Base-by-base conservation (phyloP, 106 monocot genomes). In the Dendrobium officinale region DNA sequence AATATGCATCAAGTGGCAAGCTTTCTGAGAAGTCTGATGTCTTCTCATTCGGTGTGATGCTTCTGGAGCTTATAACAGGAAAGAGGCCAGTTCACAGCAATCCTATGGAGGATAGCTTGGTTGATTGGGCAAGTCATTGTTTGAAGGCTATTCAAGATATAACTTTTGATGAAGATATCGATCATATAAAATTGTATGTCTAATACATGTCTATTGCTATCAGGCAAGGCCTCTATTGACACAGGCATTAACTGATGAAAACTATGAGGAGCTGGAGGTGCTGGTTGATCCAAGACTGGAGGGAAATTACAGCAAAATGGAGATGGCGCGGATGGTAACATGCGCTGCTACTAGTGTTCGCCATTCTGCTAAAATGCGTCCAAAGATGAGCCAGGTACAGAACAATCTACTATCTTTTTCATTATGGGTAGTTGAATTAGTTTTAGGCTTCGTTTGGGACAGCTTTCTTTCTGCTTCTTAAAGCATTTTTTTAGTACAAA, bases 1-100 rank as follows among this genome's bases (percentile, higher is more conserved):
- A 95, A 79, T 95, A 95, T 79, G 95, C 95, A 10, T 89, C 95
- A 45, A 95, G 87, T 24, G 95, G 95, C 26, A 95, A 95, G 89
- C 86, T 95, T 22, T 85, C 92, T 0, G 95, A 95, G 64, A 95
- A 93, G 72, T 95, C 95, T 11, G 95, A 95, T 76, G 92, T 95
- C 20, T 95, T 95, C 92, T 95, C 95, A 2, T 95, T 83, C 29
- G 95, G 95, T 13, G 91, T 92, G 2, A 91, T 95, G 95, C 91
- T 95, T 66, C 88, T 95, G 42, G 95, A 95, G 86, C 86, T 95
- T 24, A 91, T 95, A 68, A 92, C 92, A 42, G 95, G 95, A 49
- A 86, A 86, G 26, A 72, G 83, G 44, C 95, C 95, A 33, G 85
- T 95, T 15, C 91, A 95, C 45, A 79, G 86, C 19, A 70, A 82